Evolutionary conservation across 2,329 filamentous ascomycete species (phyloP), one percentile per base, ranked within the genome.

Genomic region (Neoscytalidium dimidiatum): DNA sequence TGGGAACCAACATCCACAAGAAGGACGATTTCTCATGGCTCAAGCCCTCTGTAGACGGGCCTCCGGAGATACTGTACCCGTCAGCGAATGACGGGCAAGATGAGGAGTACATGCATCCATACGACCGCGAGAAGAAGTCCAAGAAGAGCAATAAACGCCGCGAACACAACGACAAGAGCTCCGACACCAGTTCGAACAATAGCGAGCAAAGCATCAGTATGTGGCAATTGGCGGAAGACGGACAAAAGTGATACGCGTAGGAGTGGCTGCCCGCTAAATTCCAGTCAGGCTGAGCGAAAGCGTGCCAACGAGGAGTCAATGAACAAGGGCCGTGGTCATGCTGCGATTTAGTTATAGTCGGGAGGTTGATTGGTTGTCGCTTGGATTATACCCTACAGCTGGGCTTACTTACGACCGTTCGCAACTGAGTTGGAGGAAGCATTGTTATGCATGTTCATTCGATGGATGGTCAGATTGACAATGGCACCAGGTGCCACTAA

Each of bases 1-100:
- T 60, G 9, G 56, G 41, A 8, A 60, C 56, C n/a, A 60, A 46
- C 56, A 60, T 60, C 41, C 52, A 57, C 35, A 44, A 46, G 6
- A 33, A 35, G 41, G 33, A 60, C 26, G 56, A 60, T 28, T 13
- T 31, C 9, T 60, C 41, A 2, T 60, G 38, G 56, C 26, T 46
- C 17, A 38, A 13, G 2, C 26, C 38, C 8, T 23, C 38, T 8
- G 56, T 21, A 14, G 28, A 44, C n/a, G n/a, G 28, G 13, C 9
- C 49, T 17, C 28, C 49, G 6, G 28, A 35, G 21, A 21, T 33
- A 14, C 4, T 19, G 9, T 19, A 33, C 17, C 44, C 21, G 8
- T 17, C 44, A 11, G 28, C 14, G 23, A 13, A 4, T 1, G 33
- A 9, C 14, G 23, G 19, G n/a, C 14, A 29, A 13, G 33, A 19